phyloP scores from a whole-genome alignment of 331 rosid species.

The Malus hybrid region DNA sequence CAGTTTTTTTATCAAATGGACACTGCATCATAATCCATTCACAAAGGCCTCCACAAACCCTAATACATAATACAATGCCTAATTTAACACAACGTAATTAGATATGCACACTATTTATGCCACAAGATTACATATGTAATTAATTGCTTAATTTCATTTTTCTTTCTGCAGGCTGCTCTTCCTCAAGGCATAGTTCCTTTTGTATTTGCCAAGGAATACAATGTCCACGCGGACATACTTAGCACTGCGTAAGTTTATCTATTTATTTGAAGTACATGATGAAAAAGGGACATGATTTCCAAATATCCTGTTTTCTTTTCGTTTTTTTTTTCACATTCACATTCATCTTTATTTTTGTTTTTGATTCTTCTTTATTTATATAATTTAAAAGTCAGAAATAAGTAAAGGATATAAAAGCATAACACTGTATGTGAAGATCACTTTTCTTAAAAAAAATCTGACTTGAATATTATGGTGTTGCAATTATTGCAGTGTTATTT shows the following conservation, averaged over 20 bases:
- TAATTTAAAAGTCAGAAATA: no score
- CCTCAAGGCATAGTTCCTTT: slow-evolving; percentile 51
- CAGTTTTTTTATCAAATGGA: no score
- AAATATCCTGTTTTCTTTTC: no score
- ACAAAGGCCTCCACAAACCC: no score
- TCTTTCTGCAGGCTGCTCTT: slow-evolving; percentile 70
- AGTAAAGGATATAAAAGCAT: no score
- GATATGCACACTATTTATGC: not conserved
- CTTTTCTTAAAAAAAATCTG: not conserved
- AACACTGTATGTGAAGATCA: no score
- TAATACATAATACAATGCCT: no score
- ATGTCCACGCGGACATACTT: slow-evolving; percentile 88
- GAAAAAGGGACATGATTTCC: not conserved
- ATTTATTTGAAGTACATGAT: not conserved
- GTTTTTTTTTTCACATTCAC: no score
- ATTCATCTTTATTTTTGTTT: no score
- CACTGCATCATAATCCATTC: no score
- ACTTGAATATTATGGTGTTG: not conserved
- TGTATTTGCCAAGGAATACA: slow-evolving; percentile 77
- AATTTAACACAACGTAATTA: no score
- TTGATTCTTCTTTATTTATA: no score
- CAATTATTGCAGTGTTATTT: slow-evolving; percentile 69
- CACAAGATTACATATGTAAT: not conserved
- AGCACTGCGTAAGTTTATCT: slow-evolving; percentile 78
- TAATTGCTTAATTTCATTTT: not conserved